Evolutionary conservation across 2,329 filamentous ascomycete genomes (phyloP), one percentile per base, ranked within the genome.

Genomic region (Aspergillus caelatus): DNA sequence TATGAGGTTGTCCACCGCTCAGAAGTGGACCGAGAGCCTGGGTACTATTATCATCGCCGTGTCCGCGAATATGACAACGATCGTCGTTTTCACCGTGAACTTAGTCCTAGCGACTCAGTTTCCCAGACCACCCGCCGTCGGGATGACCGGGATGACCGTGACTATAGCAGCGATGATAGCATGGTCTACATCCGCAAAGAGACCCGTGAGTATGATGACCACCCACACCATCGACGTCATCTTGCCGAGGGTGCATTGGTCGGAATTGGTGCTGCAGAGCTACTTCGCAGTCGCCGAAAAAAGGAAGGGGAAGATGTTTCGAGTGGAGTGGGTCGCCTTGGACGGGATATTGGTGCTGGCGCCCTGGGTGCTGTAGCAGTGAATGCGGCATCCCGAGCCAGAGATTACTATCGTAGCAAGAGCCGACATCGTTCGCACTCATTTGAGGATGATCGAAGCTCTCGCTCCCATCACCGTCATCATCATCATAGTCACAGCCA

Each of bases 211-310:
- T 75, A 78, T 53, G 79, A 81, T 12, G 82, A 82, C 59, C 81
- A 82, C 21, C 75, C 79, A 50, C 82, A 86, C 65, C 84, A 84
- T 67, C 77, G 77, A 57, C 85, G 85, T 36, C 85, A 89, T 70
- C 75, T 89, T 52, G 87, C 86, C n/a, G 87, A 87, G 70, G 88
- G 87, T 54, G 85, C 86, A 30, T 75, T 88, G 58, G 85, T 85
- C 48, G 88, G 87, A 53, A 79, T 86, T 52, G 88, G 85, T 65
- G 87, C 86, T 46, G 86, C 86, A 43, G 86, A 88, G 67, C 77
- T 89, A 41, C 68, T 89, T 21, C 82, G 87, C 57, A 85, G 84
- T 67, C 86, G 86, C 65, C 81, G 83, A 56, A 87, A 85, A 76
- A 81, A 80, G 52, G 79, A 87, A 69, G 87, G 86, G 32, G 82